phyloP scores from a whole-genome alignment of 2,329 filamentous ascomycete species.

The Calonectria hawksworthii region DNA sequence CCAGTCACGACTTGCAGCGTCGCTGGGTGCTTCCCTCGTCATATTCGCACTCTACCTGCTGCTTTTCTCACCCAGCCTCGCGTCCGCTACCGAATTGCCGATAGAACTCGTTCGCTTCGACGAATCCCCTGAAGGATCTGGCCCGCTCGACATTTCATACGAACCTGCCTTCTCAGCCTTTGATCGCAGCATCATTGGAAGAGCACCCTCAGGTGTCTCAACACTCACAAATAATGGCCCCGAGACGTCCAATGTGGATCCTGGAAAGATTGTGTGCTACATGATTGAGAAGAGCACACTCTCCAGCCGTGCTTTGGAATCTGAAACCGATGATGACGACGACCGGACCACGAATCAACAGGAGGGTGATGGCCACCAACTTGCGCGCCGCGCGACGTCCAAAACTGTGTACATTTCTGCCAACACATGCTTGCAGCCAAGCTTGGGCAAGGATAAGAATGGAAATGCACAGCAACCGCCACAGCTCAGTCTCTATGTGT shows the following conservation, averaged over 20 bases:
- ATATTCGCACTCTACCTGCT: slow-evolving; percentile 69
- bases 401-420: slow-evolving; percentile 82
- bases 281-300: slow-evolving; percentile 48
- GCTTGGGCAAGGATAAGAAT: slow-evolving; percentile 41
- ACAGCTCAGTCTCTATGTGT: slow-evolving; percentile 85
- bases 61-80: slow-evolving; percentile 71
- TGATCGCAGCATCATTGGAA: slow-evolving; percentile 74
- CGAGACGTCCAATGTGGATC: slow-evolving; percentile 68
- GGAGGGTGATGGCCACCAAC: slow-evolving; percentile 6
- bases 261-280: slow-evolving; percentile 70
- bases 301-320: slow-evolving; percentile 33
- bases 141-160: slow-evolving; percentile 58
- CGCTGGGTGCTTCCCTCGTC: slow-evolving; percentile 71
- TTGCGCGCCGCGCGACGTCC: slow-evolving; percentile 47
- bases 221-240: slow-evolving; percentile 76
- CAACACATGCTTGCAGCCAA: slow-evolving; percentile 87
- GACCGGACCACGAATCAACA: background rate
- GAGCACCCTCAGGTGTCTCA: slow-evolving; percentile 66
- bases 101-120: slow-evolving; percentile 33
- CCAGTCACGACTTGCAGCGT: slow-evolving; percentile 80
- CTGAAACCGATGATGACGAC: slow-evolving; percentile 32
- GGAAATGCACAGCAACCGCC: slow-evolving; percentile 59
- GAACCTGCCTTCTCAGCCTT: slow-evolving; percentile 73
- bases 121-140: slow-evolving; percentile 24
- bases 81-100: slow-evolving; percentile 69